Conservation (phyloP, 2,329 filamentous ascomycete species). For the Aspergillus sergii region DNA sequence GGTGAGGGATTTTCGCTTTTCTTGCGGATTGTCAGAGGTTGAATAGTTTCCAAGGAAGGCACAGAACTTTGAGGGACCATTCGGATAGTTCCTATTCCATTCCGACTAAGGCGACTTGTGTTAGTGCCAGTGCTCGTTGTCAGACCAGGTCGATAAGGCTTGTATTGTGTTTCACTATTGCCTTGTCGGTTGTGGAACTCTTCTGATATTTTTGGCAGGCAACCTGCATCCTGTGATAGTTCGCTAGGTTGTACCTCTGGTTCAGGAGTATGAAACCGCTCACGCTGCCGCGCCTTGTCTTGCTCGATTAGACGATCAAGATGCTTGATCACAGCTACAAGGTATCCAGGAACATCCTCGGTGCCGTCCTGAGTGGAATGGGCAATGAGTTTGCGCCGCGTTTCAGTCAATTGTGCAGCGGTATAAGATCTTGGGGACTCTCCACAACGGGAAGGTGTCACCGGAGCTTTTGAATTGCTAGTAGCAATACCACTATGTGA, state of each 20-base stretch:
- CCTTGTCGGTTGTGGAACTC: constrained; percentile 36
- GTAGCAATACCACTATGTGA: constrained; percentile 19
- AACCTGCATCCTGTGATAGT: constrained; percentile 19
- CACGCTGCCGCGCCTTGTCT: constrained; percentile 23
- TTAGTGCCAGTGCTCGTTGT: constrained; percentile 10
- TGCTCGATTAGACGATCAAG: constrained; percentile 60
- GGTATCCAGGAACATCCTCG: constrained; percentile 51
- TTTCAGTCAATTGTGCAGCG: constrained; percentile 59
- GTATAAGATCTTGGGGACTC: constrained; percentile 56
- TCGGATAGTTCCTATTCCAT: constrained; percentile 55
- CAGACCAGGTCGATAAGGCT: constrained; percentile 8
- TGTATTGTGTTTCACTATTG: constrained; percentile 6
- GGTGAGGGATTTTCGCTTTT: constrained; percentile 13
- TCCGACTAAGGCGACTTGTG: constrained; percentile 17
- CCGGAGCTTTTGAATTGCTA: constrained; percentile 33
- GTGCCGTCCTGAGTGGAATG: constrained; percentile 49
- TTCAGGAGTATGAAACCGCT: background rate
- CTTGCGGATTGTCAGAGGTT: constrained; percentile 61
- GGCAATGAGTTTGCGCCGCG: constrained; percentile 59
- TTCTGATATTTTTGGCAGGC: constrained; percentile 56
- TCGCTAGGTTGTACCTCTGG: constrained; percentile 23
- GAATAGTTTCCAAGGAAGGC: constrained; percentile 47
- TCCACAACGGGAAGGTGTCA: constrained; percentile 41
- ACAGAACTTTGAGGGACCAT: constrained; percentile 58
- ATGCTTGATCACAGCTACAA: constrained; percentile 63